These are phyloP conservation scores for Trichophyton verrucosum DNA, from an alignment of 2,329 filamentous ascomycete genomes.

Conservation along the genomic window DNA sequence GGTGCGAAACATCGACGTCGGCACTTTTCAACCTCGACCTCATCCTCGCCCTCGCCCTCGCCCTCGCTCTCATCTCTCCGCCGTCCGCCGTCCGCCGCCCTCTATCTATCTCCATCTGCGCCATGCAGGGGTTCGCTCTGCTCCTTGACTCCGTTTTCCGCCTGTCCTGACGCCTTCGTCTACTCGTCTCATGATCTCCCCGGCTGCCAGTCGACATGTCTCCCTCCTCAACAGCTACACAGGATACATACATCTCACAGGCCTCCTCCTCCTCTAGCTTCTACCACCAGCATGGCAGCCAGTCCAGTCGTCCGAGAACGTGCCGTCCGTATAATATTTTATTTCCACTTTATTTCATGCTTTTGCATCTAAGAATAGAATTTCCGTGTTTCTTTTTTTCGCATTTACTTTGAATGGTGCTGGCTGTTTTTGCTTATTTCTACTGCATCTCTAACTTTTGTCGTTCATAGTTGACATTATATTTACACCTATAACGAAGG, in stretches of 20 bases:
- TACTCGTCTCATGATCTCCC: neutral
- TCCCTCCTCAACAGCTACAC: neutral
- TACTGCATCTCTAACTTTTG: neutral
- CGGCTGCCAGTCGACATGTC: neutral
- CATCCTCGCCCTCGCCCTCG: too few species aligned
- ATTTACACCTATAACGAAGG: neutral
- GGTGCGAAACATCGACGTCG: neutral
- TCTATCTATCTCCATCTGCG: neutral
- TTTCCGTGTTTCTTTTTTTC: neutral
- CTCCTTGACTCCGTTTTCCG: neutral
- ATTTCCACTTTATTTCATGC: neutral
- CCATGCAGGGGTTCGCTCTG: neutral
- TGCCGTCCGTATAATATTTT: neutral
- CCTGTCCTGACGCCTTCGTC: neutral
- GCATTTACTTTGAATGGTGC: neutral
- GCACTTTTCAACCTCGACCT: neutral
- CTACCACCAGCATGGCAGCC: neutral
- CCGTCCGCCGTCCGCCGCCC: neutral
- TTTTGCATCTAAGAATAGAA: neutral
- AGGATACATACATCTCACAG: neutral
- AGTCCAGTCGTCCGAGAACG: slow-evolving; percentile 1
- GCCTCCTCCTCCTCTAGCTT: neutral
- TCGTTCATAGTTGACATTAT: neutral
- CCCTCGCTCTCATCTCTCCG: neutral
- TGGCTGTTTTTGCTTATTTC: neutral